Percentiles rank a stretch among this genome's conserved stretches.
Conservation (phyloP, 495 filamentous ascomycete genomes). For the Tuber melanosporum region DNA sequence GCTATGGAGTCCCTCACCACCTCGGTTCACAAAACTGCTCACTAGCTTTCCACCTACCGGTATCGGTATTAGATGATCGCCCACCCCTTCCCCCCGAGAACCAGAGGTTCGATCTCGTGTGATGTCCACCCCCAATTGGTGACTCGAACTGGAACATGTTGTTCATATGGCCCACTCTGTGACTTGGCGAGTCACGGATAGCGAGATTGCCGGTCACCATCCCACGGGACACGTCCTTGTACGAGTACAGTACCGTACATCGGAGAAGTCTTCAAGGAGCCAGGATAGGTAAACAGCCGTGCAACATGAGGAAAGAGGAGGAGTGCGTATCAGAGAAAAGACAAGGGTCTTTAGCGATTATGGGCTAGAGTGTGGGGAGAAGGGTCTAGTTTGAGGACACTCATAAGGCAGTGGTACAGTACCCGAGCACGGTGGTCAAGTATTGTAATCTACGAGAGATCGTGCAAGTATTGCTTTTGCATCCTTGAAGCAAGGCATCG, state of each 20-base stretch:
- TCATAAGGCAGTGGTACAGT: not conserved
- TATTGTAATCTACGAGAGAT: too few species aligned
- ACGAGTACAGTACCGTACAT: not conserved
- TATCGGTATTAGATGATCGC: not conserved
- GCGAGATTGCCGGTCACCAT: not conserved
- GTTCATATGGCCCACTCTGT: not conserved
- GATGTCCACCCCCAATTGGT: not conserved
- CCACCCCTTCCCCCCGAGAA: not conserved
- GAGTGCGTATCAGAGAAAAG: not conserved
- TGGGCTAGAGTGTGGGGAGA: not conserved
- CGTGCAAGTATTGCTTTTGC: too few species aligned
- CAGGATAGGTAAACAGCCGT: not conserved
- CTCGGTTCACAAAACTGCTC: not conserved
- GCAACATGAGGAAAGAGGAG: not conserved
- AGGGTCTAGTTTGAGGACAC: not conserved
- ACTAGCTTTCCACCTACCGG: not conserved
- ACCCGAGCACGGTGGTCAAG: too few species aligned
- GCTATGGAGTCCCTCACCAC: not conserved
- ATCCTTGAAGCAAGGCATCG: not conserved
- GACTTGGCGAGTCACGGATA: not conserved
- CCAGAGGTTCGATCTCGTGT: not conserved
- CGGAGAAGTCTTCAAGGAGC: not conserved
- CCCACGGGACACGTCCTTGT: not conserved
- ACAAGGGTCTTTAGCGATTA: not conserved
- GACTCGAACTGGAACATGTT: not conserved